Evolutionary conservation across 768 basidiomycete species (phyloP), one percentile per base, ranked within the genome.

Genomic region (Mycena alexandri): DNA sequence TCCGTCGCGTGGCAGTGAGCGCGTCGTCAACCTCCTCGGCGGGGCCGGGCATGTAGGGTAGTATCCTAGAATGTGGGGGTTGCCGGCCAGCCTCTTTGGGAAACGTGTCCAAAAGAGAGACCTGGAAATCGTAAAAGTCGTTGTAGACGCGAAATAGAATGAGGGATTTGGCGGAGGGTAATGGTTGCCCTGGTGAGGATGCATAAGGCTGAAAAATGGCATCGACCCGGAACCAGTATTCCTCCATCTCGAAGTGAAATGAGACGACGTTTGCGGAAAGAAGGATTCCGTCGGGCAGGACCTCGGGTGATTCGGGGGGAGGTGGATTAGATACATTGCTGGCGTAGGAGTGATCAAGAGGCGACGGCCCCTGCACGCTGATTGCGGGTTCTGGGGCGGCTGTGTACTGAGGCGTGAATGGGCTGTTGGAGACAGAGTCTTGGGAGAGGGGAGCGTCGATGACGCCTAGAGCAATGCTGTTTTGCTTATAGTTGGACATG

Each of bases 31-130:
- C 95, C 21, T 90, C 82, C 25, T 92, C 85, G 9, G 93, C 88
- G 7, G 96, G 98, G 3, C 98, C 98, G 3, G 98, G 98, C 98
- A 99, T 99, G 79, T 89, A 98, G 1, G 98, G 98, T 29, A 99
- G 82, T 56, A 97, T 92, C 41, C 98, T 87, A 11, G 84, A 84
- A 68, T 88, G 82, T 33, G 84, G 84, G 12, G 87, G 82, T 41
- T 90, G 80, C 17, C 93, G 88, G 22, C 98, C 98, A 16, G 95
- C 98, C 80, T 99, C 98, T 50, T 86, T 86, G 9, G 96, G 96
- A 79, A 96, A 98, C 0, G 86, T 84, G 51, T 95, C 88, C 68
- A 99, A 87, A 24, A 99, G 87, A 6, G 87, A 83, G 62, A 98
- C 92, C 75, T 99, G 98, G 79, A 98, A 98, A 74, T 96, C 94